A percentile compares a stretch with the other conserved stretches of the same genome.
These are phyloP conservation scores for Schwanniomyces pseudopolymorphus DNA, from an alignment of 805 yeast genomes.

Conservation along the genomic window DNA sequence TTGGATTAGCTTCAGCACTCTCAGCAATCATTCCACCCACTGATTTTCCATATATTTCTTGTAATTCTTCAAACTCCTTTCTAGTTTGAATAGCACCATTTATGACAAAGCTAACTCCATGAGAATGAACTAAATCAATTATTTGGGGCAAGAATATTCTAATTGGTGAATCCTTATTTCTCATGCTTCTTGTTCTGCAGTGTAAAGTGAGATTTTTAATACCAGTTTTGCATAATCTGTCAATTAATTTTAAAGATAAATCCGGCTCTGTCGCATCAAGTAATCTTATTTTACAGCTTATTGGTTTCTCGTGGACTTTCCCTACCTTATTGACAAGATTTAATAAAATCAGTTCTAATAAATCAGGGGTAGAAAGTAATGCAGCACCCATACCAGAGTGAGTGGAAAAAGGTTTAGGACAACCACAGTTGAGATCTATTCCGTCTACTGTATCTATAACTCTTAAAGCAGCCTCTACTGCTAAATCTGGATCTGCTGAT, in stretches of 20 bases:
- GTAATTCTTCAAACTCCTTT: constrained; percentile 53
- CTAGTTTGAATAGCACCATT: constrained; percentile 73
- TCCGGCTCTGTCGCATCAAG: constrained; percentile 55
- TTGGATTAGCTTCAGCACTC: constrained; percentile 82
- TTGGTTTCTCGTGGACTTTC: constrained; percentile 68
- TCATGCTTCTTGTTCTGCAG: constrained; percentile 86
- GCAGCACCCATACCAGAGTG: constrained; percentile 99
- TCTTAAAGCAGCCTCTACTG: constrained; percentile 81
- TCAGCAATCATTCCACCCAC: constrained; percentile 95
- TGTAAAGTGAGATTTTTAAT: constrained; percentile 84
- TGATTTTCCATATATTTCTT: constrained; percentile 47
- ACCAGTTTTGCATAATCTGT: constrained; percentile 62
- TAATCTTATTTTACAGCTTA: constrained; percentile 86
- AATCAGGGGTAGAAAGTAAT: constrained; percentile 75
- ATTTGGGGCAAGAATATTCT: constrained; percentile 67
- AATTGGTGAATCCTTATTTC: constrained; percentile 80
- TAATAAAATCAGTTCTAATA: constrained; percentile 64
- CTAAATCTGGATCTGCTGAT: constrained; percentile 76
- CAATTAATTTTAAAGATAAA: constrained; percentile 59
- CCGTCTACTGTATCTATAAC: constrained; percentile 88
- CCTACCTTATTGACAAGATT: constrained; percentile 81
- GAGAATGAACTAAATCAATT: constrained; percentile 55
- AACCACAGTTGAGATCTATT: constrained; percentile 92
- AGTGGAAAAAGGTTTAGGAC: constrained; percentile 93
- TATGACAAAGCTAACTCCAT: constrained; percentile 70